Evolutionary conservation across 2,329 filamentous ascomycete species (phyloP), one percentile per base, ranked within the genome.

Genomic region (Neopestalotiopsis sp.): DNA sequence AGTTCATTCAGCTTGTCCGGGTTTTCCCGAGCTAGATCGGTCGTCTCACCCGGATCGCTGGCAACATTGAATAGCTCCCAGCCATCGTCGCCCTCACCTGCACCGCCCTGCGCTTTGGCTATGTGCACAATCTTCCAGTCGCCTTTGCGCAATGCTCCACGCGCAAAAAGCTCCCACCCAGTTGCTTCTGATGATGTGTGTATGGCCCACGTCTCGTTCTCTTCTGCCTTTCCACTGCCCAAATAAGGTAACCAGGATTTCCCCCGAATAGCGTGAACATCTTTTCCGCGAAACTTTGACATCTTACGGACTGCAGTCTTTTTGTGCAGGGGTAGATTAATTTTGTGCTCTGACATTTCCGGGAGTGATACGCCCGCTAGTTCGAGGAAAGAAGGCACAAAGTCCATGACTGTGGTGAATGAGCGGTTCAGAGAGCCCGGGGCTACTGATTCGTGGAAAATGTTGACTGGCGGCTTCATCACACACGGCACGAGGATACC

Each of bases 381-480:
- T 7, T 86, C 84, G 42, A 86, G 79, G 28, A 86, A 79, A 1
- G 85, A 84, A 0, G 84, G 85, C 1, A 83, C 80, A 1, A 87
- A 79, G 69, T 87, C 84, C 84, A 87, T 87, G 49, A 86, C 84
- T 0, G 84, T 86, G 3, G 85, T 82, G 76, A 88, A 88, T 40
- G 61, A 61, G 57, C 28, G 57, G 14, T 61, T 32, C 17, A 61
- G 14, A 20, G n/a, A 24, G 57, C 57, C 57, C 7, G 57, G 57
- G 9, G 20, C 28, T 28, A 61, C 57, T 56, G 49, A 12, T 56
- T 9, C 13, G 17, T 56, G 49, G 7, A 28, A 28, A 32, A 28
- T 28, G 7, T 28, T 28, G 28, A 17, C 20, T 28, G 57, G 57
- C 20, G 20, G 28, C 28, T 32, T 61, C 57, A 61, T 61, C 2